Evolutionary conservation across 202 grass and related monocot species (phyloP).

Genomic region (Saccharum hybrid): DNA sequence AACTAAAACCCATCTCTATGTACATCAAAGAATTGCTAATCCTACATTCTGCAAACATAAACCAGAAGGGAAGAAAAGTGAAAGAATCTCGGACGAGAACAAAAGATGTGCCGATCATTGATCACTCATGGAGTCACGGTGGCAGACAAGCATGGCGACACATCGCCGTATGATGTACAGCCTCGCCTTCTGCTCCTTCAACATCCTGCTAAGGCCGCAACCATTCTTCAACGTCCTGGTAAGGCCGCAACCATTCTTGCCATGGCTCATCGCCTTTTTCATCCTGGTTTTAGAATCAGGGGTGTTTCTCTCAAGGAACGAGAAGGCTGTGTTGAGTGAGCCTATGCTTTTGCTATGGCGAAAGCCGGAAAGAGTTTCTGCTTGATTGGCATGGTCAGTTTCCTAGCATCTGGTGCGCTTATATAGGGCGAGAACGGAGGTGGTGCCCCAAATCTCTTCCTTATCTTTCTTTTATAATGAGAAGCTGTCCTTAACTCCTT

Average conservation of each 20-base stretch:
- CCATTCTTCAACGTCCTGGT: too few relatives aligned
- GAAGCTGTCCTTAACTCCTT: too few relatives aligned
- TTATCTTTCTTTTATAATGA: neutral
- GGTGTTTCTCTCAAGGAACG: neutral
- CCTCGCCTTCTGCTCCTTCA: slow-evolving; percentile 61
- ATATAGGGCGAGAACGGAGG: slow-evolving; percentile 34
- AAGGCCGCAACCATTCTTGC: slow-evolving; percentile 47
- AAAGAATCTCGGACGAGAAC: neutral
- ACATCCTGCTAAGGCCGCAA: neutral
- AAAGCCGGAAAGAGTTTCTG: neutral
- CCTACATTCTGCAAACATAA: slow-evolving; percentile 12
- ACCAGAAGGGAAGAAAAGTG: slow-evolving; percentile 17
- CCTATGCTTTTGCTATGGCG: neutral
- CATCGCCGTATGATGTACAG: slow-evolving; percentile 64
- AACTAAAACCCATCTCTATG: neutral
- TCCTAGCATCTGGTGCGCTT: slow-evolving; percentile 14
- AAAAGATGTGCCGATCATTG: neutral
- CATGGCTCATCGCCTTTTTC: slow-evolving; percentile 40
- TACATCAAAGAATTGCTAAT: slow-evolving; percentile 23
- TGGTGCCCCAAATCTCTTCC: neutral
- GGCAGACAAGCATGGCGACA: slow-evolving; percentile 60
- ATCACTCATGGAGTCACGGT: slow-evolving; percentile 41
- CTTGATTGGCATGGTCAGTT: neutral
- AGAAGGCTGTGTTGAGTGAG: neutral
- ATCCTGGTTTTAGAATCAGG: slow-evolving; percentile 26